Conservation (phyloP, 1,139 yeast species). For the Yamadazyma atlantica region DNA sequence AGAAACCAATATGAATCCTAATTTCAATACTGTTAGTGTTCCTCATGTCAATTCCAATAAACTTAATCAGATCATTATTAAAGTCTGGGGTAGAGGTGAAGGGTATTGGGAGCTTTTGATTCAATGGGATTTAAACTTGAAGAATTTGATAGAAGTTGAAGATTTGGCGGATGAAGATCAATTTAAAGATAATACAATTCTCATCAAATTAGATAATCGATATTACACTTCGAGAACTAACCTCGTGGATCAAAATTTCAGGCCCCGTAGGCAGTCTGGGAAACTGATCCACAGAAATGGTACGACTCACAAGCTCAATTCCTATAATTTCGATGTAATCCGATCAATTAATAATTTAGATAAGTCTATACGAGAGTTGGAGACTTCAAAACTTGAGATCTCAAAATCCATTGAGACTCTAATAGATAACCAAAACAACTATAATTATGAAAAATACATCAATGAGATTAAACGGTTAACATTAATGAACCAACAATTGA, state of each 20-base stretch:
- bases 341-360: slow-evolving; percentile 32
- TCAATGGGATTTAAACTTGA: slow-evolving; percentile 19
- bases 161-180: slow-evolving; percentile 20
- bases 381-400: slow-evolving; percentile 19
- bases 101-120: slow-evolving; percentile 24
- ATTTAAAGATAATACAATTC: slow-evolving; percentile 25
- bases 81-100: slow-evolving; percentile 22
- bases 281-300: neutral
- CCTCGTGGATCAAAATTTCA: slow-evolving; percentile 3
- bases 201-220: slow-evolving; percentile 23
- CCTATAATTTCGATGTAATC: slow-evolving; percentile 38
- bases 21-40: slow-evolving; percentile 28
- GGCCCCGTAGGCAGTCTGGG: neutral
- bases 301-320: slow-evolving; percentile 11
- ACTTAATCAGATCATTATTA: slow-evolving; percentile 18
- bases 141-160: slow-evolving; percentile 8
- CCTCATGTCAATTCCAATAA: slow-evolving; percentile 20
- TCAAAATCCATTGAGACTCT: slow-evolving; percentile 16
- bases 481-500: slow-evolving; percentile 14
- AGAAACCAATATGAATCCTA: slow-evolving; percentile 25
- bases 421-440: slow-evolving; percentile 14
- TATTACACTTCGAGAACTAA: slow-evolving; percentile 22
- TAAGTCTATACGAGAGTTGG: slow-evolving; percentile 32
- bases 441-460: slow-evolving; percentile 14
- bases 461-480: slow-evolving; percentile 13